Evolutionary conservation across 1,139 yeast species (phyloP).

Genomic region (Protomyces inouyei): DNA sequence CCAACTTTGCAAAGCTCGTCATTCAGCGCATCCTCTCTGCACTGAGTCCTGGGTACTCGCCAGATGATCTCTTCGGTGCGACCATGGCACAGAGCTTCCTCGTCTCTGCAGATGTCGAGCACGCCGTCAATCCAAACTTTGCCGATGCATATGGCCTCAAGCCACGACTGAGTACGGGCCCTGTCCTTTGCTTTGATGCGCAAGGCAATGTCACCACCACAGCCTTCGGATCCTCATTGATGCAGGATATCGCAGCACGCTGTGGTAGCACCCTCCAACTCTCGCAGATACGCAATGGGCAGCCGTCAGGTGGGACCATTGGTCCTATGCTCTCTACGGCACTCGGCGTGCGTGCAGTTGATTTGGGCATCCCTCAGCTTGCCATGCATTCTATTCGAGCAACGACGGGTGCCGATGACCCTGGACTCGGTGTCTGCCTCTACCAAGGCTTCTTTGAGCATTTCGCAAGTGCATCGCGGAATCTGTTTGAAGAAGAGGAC

Average conservation of each 20-base stretch:
- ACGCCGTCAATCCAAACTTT: slow-evolving; percentile 94
- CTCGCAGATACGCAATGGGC: slow-evolving; percentile 85
- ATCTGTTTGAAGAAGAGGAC: slow-evolving; percentile 29
- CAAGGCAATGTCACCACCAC: slow-evolving; percentile 94
- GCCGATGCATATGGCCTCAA: slow-evolving; percentile 65
- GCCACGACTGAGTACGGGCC: slow-evolving; percentile 81
- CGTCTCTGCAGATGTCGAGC: slow-evolving; percentile 93
- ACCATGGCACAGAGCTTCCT: slow-evolving; percentile 71
- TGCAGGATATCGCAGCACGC: slow-evolving; percentile 53
- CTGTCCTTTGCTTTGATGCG: slow-evolving; percentile 88
- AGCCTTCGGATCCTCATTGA: slow-evolving; percentile 76
- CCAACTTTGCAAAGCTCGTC: slow-evolving; percentile 76
- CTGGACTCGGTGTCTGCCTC: slow-evolving; percentile 31
- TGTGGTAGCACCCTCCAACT: slow-evolving; percentile 51
- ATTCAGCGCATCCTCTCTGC: slow-evolving; percentile 31
- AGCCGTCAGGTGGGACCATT: slow-evolving; percentile 94
- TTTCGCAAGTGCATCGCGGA: slow-evolving; percentile 27
- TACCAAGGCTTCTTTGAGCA: slow-evolving; percentile 31
- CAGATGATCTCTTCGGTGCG: slow-evolving; percentile 9
- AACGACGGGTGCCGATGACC: slow-evolving; percentile 66
- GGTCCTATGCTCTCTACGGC: slow-evolving; percentile 90
- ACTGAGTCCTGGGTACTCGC: slow-evolving; percentile 28
- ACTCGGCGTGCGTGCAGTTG: slow-evolving; percentile 83
- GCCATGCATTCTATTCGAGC: slow-evolving; percentile 96
- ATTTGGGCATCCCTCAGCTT: slow-evolving; percentile 87